Base-by-base conservation (phyloP, 2,329 filamentous ascomycete species). In the Juglanconis sp. region DNA sequence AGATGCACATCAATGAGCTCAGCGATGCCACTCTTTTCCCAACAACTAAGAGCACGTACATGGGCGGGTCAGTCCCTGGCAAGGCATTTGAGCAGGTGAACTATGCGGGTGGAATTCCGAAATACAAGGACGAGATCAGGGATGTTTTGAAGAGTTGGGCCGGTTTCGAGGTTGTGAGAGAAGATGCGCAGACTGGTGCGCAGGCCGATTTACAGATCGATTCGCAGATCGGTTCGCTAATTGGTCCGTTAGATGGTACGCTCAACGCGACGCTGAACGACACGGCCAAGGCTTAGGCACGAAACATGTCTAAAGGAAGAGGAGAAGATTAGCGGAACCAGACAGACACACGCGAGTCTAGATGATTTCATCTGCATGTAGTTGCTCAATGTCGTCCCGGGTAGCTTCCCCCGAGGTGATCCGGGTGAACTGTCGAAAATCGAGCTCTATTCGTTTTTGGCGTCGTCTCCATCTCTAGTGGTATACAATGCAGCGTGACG, bases 31-130 rank as follows among this genome's bases (percentile, higher is more conserved):
- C 75, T 5, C 70, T 87, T 3, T 77, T 87, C 60, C 80, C 81
- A 0, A 78, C 73, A 0, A 77, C 77, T 0, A 73, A 70, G 32
- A 81, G 76, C 5, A 85, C 80, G 24, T 63, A 63, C 5, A 63
- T 85, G 78, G 84, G 84, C 3, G 79, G 77, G 0, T 83, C 74
- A 46, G 75, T 85, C 1, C 82, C 83, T 0, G 81, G 78, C 0
- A 85, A 86, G 71, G 65, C 74, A 0, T 74, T 73, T 32, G 83
- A 87, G 71, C 78, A 78, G 1, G 69, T 85, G 8, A 78, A 79
- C 52, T 87, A 77, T 59, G 57, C 76, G 0, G 78, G 73, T 0
- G 77, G 77, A 0, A 69, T 80, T 15, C 71, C 72, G 0, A 46
- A 40, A 3, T 80, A 80, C 50, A 56, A 53, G 5, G 35, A 11